These are phyloP conservation scores for Ramaria sp. DNA, from an alignment of 768 basidiomycete genomes.

Conservation along the genomic window DNA sequence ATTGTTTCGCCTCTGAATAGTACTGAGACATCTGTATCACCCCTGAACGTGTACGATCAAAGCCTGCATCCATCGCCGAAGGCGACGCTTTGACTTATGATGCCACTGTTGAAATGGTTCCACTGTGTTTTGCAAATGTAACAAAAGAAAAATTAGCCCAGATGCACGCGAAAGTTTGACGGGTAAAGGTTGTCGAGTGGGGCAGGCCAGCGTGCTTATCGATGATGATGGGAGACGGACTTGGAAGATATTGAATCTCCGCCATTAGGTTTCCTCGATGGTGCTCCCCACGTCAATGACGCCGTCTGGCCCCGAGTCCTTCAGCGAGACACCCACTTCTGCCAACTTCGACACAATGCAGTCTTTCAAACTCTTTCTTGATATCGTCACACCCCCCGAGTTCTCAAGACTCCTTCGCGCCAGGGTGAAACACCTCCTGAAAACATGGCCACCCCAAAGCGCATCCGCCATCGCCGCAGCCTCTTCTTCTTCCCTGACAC, in stretches of 20 bases:
- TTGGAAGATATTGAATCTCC: constrained; percentile 4
- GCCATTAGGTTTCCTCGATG: constrained; percentile 1
- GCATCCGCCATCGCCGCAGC: not conserved
- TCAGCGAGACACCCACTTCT: not conserved
- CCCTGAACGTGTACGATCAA: not conserved
- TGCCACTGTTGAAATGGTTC: not conserved
- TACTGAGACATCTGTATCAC: not conserved
- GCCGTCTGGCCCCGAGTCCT: not conserved
- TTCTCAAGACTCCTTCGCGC: constrained; percentile 3
- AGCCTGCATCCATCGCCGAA: not conserved
- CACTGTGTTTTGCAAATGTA: not conserved
- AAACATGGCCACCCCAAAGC: constrained; percentile 5
- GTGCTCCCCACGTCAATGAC: constrained; percentile 10
- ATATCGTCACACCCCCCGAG: constrained; percentile 3
- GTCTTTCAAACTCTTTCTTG: constrained; percentile 7
- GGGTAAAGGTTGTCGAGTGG: not conserved
- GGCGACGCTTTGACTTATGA: not conserved
- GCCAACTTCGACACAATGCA: not conserved
- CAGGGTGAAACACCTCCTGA: constrained; percentile 2
- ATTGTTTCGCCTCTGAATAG: too few species aligned
- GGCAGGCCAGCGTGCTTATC: not conserved
- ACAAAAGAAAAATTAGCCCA: not conserved
- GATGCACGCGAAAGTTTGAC: not conserved
- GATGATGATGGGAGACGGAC: constrained; percentile 8
- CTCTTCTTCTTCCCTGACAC: not conserved